These are phyloP conservation scores for Brassica rapa DNA, from an alignment of 345 rosid species.

Conservation along the genomic window DNA sequence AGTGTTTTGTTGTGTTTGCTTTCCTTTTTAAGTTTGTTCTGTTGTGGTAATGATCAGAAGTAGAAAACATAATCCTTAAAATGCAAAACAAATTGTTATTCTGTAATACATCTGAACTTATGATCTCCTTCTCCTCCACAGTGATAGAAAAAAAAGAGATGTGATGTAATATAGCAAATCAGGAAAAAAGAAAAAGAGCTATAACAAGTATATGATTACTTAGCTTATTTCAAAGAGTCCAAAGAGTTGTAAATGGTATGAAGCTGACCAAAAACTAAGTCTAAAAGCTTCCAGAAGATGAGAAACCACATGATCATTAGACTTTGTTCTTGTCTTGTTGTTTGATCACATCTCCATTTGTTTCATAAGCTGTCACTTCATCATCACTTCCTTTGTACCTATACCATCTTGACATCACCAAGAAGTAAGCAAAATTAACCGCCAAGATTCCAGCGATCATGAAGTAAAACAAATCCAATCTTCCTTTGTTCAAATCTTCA, in stretches of 20 bases:
- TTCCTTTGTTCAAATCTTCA: conserved; percentile 51
- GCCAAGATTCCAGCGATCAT: conserved; percentile 42
- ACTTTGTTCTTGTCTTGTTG: conserved; percentile 34
- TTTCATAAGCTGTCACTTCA: conserved; percentile 16
- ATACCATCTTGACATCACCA: conserved; percentile 44
- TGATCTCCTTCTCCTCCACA: conserved; percentile 25
- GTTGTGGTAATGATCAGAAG: conserved; percentile 4
- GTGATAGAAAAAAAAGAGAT: conserved; percentile 36
- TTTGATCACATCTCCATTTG: conserved; percentile 27
- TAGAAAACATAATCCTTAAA: conserved; percentile 21
- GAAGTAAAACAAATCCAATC: conserved; percentile 48
- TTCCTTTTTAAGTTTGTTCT: conserved; percentile 3
- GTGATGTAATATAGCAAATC: conserved; percentile 11
- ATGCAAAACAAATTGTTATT: conserved; percentile 23
- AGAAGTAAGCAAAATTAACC: conserved; percentile 41
- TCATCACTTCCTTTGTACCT: conserved; percentile 46
- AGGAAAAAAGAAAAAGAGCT: background rate
- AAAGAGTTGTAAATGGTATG: background rate
- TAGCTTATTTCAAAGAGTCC: conserved; percentile 30
- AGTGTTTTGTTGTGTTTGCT: conserved; percentile 13
- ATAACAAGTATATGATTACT: conserved; percentile 27
- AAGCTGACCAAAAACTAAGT: conserved; percentile 41
- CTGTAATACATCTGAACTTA: conserved; percentile 17
- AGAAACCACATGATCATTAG: conserved; percentile 6
- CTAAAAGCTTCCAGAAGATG: conserved; percentile 22